These are phyloP conservation scores for Cutaneotrichosporon mucoides DNA, from an alignment of 1,284 basidiomycete genomes.

Conservation along the genomic window DNA sequence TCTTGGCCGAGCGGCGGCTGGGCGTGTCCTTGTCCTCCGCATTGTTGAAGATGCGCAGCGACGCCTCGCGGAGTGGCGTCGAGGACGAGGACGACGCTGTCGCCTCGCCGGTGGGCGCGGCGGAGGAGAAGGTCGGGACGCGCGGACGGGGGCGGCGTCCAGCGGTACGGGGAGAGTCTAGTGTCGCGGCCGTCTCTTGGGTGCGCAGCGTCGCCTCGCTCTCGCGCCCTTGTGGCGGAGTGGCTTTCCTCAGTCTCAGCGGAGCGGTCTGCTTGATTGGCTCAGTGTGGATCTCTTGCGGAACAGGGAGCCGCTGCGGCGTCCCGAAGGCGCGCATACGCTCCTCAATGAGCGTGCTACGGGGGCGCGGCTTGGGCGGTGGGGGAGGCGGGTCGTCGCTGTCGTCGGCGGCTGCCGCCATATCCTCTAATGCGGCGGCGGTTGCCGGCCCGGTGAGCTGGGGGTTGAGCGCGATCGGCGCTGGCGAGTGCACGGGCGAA, in stretches of 20 bases:
- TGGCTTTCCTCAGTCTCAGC: background rate
- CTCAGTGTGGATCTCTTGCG: background rate
- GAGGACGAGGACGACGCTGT: conserved; percentile 4
- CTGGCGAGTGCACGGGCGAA: too few species aligned
- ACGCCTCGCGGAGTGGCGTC: conserved; percentile 25
- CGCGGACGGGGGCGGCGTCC: too few species aligned
- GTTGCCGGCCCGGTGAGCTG: background rate
- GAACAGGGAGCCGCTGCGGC: background rate
- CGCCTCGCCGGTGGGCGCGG: too few species aligned
- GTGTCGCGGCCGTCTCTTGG: background rate
- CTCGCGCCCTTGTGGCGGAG: background rate
- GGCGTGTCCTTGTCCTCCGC: conserved; percentile 10
- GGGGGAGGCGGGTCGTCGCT: conserved; percentile 1
- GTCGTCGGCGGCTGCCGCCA: background rate
- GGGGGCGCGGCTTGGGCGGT: conserved; percentile 6
- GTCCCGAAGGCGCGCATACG: background rate
- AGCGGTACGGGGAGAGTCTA: too few species aligned
- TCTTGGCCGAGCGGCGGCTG: conserved; percentile 8
- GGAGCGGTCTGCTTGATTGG: background rate
- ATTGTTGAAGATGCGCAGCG: conserved; percentile 39
- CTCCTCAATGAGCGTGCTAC: conserved; percentile 1
- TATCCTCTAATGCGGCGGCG: background rate
- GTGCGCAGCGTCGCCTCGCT: background rate
- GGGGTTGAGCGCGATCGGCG: too few species aligned
- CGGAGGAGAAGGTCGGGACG: too few species aligned